These are phyloP conservation scores for Penicillium fuscoglaucum DNA, from an alignment of 2,329 filamentous ascomycete genomes.

Conservation along the genomic window DNA sequence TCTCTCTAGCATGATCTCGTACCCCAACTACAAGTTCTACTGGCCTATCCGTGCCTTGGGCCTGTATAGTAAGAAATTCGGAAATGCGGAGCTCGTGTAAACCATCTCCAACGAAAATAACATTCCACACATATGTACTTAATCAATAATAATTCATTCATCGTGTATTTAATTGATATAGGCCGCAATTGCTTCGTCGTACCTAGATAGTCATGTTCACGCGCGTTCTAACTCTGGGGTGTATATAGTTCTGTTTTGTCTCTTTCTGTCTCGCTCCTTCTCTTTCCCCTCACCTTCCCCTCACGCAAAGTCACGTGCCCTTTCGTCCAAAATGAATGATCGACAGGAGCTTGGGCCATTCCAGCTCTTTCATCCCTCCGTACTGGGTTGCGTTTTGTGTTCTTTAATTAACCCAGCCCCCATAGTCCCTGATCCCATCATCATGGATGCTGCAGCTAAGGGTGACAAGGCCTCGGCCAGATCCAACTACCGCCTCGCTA, in stretches of 20 bases:
- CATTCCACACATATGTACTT: slow-evolving; percentile 2
- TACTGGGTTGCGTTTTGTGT: background rate
- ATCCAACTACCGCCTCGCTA: slow-evolving; percentile 66
- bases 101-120: slow-evolving; percentile 14
- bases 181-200: background rate
- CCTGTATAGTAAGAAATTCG: slow-evolving; percentile 76
- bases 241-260: no score
- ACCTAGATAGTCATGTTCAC: no score
- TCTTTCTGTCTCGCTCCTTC: background rate
- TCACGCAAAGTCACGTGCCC: background rate
- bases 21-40: slow-evolving; percentile 97
- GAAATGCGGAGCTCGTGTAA: slow-evolving; percentile 57
- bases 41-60: slow-evolving; percentile 93
- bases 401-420: no score
- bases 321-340: background rate
- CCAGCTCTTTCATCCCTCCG: background rate
- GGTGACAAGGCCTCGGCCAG: slow-evolving; percentile 63
- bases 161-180: background rate
- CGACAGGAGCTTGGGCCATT: background rate
- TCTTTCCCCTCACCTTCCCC: background rate
- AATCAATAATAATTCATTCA: slow-evolving; percentile 3
- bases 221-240: no score
- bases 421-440: background rate
- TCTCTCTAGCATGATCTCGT: slow-evolving; percentile 80
- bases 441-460: slow-evolving; percentile 55